A percentile compares a stretch with the other conserved stretches of the same genome.
phyloP scores from a whole-genome alignment of 202 grass and related monocot genomes.

The Schoenoplectus tabernaemontani region DNA sequence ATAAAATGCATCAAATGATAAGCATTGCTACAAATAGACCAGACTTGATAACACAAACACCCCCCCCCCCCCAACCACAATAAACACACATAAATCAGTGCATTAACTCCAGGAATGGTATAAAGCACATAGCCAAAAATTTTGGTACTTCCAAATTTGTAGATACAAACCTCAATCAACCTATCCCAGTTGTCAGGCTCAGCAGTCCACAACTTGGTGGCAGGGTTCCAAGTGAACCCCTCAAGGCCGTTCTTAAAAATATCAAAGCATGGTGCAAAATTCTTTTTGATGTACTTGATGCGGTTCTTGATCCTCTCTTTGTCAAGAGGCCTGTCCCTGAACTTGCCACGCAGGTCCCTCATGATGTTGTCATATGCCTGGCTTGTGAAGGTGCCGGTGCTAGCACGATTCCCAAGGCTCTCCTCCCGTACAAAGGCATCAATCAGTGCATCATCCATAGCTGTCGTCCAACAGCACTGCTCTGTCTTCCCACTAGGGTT shows the following conservation, averaged over 20 bases:
- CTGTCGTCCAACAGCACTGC: slow-evolving; percentile 2
- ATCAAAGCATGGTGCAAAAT: slow-evolving; percentile 17
- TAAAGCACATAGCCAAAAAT: not conserved
- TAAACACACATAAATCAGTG: too few relatives aligned
- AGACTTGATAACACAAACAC: too few relatives aligned
- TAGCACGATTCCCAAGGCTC: slow-evolving; percentile 13
- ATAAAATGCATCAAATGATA: not conserved
- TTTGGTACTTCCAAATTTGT: not conserved
- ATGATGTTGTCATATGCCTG: slow-evolving; percentile 19
- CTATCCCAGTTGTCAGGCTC: slow-evolving; percentile 23
- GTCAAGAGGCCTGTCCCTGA: slow-evolving; percentile 16
- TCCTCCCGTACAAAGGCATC: slow-evolving; percentile 15
- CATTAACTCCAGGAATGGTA: too few relatives aligned
- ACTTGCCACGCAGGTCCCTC: not conserved
- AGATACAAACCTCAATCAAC: slow-evolving; percentile 14
- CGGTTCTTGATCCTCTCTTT: slow-evolving; percentile 26
- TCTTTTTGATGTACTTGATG: slow-evolving; percentile 23
- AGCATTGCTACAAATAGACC: not conserved
- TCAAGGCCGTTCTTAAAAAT: slow-evolving; percentile 22
- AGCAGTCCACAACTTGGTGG: slow-evolving; percentile 20
- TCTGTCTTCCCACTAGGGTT: not conserved
- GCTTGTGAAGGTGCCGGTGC: slow-evolving; percentile 10
- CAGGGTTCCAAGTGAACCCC: slow-evolving; percentile 25
- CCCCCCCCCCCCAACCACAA: too few relatives aligned
- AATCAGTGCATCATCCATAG: slow-evolving; percentile 21